Conservation (phyloP, 768 basidiomycete genomes). For the Cantharellus anzutake region DNA sequence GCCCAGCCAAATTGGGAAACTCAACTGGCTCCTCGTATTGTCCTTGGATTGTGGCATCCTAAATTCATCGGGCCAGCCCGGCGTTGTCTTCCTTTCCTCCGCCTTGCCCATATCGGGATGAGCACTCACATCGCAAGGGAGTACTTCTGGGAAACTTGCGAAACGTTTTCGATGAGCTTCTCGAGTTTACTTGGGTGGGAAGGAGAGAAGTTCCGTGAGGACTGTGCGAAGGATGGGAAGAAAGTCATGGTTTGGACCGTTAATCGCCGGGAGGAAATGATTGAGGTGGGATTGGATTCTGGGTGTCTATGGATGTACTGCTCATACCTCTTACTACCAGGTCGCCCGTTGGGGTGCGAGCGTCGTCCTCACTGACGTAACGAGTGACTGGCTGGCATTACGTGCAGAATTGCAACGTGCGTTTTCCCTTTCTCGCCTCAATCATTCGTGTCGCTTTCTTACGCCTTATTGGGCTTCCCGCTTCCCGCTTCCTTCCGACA, state of each 20-base stretch:
- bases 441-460: not conserved
- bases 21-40: conserved; percentile 55
- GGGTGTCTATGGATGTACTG: conserved; percentile 15
- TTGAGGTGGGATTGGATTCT: conserved; percentile 32
- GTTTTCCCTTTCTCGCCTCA: conserved; percentile 9
- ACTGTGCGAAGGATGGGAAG: conserved; percentile 67
- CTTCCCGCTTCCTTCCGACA: not conserved
- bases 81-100: conserved; percentile 43
- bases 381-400: conserved; percentile 45
- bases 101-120: not conserved
- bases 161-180: conserved; percentile 78
- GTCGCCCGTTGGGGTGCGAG: conserved; percentile 57
- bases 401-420: conserved; percentile 37
- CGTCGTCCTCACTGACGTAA: conserved; percentile 62
- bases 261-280: conserved; percentile 74
- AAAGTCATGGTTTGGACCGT: conserved; percentile 93
- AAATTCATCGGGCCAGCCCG: conserved; percentile 67
- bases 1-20: conserved; percentile 54
- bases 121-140: conserved; percentile 24
- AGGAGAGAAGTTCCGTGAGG: conserved; percentile 49
- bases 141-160: conserved; percentile 78
- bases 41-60: conserved; percentile 83
- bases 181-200: conserved; percentile 46
- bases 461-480: not conserved
- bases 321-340: conserved; percentile 18